phyloP scores from a whole-genome alignment of 108 stramenopile species.

The Cyclotella distinguenda region DNA sequence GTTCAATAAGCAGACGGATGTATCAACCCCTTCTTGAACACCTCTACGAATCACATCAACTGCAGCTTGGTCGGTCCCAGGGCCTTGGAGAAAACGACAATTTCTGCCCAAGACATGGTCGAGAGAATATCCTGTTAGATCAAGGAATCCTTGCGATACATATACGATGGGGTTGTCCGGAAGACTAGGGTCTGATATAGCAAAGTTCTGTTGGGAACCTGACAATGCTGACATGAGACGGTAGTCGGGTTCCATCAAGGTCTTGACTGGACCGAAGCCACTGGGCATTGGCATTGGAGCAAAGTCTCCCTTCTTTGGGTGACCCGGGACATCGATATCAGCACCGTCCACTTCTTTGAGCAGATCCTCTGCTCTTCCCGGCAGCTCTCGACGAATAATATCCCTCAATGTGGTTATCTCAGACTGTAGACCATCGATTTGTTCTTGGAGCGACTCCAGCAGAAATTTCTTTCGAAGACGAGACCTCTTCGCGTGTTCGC shows the following conservation, averaged over 20 bases:
- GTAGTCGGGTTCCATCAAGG: conserved; percentile 90
- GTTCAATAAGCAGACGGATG: conserved; percentile 86
- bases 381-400: conserved; percentile 64
- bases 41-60: conserved; percentile 88
- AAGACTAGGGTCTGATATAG: conserved; percentile 94
- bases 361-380: conserved; percentile 55
- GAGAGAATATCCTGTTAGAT: conserved; percentile 93
- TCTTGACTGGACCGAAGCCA: conserved; percentile 92
- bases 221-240: conserved; percentile 82
- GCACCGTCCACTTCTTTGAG: conserved; percentile 51
- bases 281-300: conserved; percentile 86
- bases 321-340: conserved; percentile 16
- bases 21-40: conserved; percentile 82
- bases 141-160: conserved; percentile 89
- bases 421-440: conserved; percentile 87
- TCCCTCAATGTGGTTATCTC: conserved; percentile 74
- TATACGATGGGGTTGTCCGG: conserved; percentile 97
- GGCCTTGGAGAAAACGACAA: conserved; percentile 97
- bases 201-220: conserved; percentile 95
- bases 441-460: conserved; percentile 92
- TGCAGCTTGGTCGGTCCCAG: conserved; percentile 86
- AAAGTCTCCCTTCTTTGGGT: conserved; percentile 61
- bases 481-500: conserved; percentile 95
- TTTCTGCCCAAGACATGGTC: conserved; percentile 94
- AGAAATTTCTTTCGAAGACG: conserved; percentile 97